These are phyloP conservation scores for Linnemannia schmuckeri DNA, from an alignment of 192 early-diverging fungal species.

Conservation along the genomic window DNA sequence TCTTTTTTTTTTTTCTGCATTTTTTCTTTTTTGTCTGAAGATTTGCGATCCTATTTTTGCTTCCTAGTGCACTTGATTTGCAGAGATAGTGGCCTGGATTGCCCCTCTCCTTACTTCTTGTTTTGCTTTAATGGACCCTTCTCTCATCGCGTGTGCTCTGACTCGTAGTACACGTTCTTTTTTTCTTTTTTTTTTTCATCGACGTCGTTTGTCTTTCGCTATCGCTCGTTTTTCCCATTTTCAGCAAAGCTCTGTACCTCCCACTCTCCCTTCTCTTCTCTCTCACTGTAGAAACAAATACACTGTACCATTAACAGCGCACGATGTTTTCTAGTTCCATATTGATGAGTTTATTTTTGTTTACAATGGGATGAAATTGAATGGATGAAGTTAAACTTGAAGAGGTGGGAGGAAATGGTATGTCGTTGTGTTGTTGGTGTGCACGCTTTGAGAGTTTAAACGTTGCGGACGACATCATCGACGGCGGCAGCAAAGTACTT, in stretches of 20 bases:
- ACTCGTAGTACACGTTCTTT: not conserved
- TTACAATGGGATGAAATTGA: not conserved
- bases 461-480: slow-evolving; percentile 90
- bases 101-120: not conserved
- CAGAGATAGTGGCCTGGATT: not conserved
- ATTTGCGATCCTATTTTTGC: not conserved
- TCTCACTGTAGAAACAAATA: not conserved
- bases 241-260: not conserved
- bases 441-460: slow-evolving; percentile 1
- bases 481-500: slow-evolving; percentile 90
- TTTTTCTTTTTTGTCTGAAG: not conserved
- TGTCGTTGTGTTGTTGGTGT: not conserved
- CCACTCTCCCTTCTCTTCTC: not conserved
- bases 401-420: not conserved
- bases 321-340: not conserved
- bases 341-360: not conserved
- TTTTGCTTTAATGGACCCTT: not conserved
- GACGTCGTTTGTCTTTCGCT: too few relatives aligned
- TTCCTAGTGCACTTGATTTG: too few relatives aligned
- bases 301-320: not conserved
- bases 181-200: not conserved
- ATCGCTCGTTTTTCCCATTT: too few relatives aligned
- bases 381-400: not conserved
- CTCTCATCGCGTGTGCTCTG: not conserved
- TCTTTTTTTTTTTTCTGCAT: not conserved